Evolutionary conservation across 306 rosid species (phyloP).

Genomic region (Nissolia schottii): DNA sequence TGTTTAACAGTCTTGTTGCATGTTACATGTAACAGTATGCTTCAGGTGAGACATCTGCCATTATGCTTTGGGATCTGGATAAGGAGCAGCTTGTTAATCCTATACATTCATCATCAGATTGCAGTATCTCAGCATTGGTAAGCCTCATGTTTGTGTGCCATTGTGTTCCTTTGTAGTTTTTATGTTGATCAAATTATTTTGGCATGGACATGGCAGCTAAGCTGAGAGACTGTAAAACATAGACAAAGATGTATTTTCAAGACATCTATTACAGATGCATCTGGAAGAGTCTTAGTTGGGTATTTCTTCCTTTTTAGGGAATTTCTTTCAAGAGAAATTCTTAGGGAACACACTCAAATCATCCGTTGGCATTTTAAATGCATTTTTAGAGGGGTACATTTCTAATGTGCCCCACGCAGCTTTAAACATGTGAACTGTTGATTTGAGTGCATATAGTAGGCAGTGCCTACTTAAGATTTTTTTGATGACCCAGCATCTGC

Average conservation of each 20-base stretch:
- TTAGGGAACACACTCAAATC: neutral
- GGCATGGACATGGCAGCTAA: neutral
- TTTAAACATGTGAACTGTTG: neutral
- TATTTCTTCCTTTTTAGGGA: neutral
- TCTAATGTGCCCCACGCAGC: neutral
- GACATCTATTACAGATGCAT: neutral
- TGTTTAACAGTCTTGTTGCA: conserved; percentile 12
- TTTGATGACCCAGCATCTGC: neutral
- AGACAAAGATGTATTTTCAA: neutral
- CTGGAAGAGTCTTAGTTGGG: neutral
- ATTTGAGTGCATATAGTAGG: no score
- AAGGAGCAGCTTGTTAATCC: conserved; percentile 77
- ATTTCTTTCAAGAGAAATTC: neutral
- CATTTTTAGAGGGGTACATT: neutral
- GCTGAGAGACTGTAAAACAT: neutral
- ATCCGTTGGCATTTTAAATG: neutral
- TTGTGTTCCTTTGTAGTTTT: conserved; percentile 3
- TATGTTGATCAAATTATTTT: neutral
- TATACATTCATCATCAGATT: conserved; percentile 76
- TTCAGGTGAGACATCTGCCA: conserved; percentile 73
- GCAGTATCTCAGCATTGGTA: conserved; percentile 90
- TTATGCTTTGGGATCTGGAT: conserved; percentile 90
- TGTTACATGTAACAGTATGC: conserved; percentile 65
- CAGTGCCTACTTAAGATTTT: no score
- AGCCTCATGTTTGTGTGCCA: conserved; percentile 20